These are phyloP conservation scores for Russula sp. DNA, from an alignment of 768 basidiomycete species.

Conservation along the genomic window DNA sequence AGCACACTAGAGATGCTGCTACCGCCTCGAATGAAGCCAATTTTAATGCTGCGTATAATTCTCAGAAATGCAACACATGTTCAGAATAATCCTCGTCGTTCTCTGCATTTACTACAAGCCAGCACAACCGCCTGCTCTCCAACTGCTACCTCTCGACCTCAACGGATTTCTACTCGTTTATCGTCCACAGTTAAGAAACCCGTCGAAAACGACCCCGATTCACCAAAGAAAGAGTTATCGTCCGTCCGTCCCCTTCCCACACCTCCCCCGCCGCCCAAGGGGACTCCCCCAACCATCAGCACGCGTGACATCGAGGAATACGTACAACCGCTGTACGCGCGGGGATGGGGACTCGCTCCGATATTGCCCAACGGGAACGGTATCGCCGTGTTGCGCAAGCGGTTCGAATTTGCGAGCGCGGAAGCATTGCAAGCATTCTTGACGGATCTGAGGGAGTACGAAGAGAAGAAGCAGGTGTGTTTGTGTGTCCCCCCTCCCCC, in stretches of 20 bases:
- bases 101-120: not conserved
- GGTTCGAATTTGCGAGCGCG: slow-evolving; percentile 7
- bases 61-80: slow-evolving; percentile 6
- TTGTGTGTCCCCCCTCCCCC: too few relatives aligned
- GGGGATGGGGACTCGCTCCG: slow-evolving; percentile 15
- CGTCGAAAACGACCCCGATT: not conserved
- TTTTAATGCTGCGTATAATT: not conserved
- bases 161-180: not conserved
- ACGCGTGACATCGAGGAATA: slow-evolving; percentile 13
- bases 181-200: not conserved
- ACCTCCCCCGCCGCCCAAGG: not conserved
- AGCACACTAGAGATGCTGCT: not conserved
- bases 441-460: slow-evolving; percentile 9
- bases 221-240: not conserved
- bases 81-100: not conserved
- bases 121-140: not conserved
- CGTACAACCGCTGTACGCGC: slow-evolving; percentile 12
- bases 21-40: not conserved
- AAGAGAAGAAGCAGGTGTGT: slow-evolving; percentile 8
- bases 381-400: slow-evolving; percentile 17
- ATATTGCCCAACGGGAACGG: slow-evolving; percentile 15
- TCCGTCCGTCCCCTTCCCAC: slow-evolving; percentile 6
- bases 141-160: not conserved
- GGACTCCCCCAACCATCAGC: not conserved
- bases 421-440: slow-evolving; percentile 1